Conservation (phyloP, 768 basidiomycete genomes). For the Sistotremastrum niveocremeum region DNA sequence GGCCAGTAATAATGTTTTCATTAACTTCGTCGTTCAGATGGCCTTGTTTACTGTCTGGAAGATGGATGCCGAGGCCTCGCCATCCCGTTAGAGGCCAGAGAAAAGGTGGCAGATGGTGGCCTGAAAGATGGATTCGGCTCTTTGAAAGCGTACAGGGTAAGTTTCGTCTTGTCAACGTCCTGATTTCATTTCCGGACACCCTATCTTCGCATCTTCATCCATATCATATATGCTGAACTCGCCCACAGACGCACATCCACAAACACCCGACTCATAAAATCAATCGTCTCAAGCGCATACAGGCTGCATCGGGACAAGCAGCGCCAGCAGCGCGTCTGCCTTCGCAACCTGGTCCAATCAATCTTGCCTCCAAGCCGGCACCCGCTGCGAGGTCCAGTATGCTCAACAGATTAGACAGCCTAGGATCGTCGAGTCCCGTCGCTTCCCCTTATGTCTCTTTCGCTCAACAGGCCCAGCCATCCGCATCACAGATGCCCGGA, state of each 20-base stretch:
- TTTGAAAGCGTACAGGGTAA: slow-evolving; percentile 32
- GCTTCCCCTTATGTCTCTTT: too few relatives aligned
- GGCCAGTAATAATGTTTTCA: slow-evolving; percentile 2
- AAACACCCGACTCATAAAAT: slow-evolving; percentile 4
- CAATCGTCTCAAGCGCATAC: not conserved
- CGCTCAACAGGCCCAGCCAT: too few relatives aligned
- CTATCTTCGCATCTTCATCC: not conserved
- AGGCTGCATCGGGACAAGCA: not conserved
- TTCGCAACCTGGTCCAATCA: slow-evolving; percentile 16
- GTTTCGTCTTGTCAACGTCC: slow-evolving; percentile 4
- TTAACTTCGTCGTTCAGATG: slow-evolving; percentile 19
- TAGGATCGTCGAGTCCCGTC: too few relatives aligned
- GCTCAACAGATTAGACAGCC: too few relatives aligned
- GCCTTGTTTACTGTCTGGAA: slow-evolving; percentile 32
- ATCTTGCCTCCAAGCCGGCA: too few relatives aligned
- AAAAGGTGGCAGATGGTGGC: slow-evolving; percentile 26
- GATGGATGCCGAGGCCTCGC: slow-evolving; percentile 23
- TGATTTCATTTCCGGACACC: not conserved
- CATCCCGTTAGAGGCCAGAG: slow-evolving; percentile 21
- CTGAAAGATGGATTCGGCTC: slow-evolving; percentile 30
- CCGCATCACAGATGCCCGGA: too few relatives aligned
- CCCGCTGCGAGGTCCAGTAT: too few relatives aligned
- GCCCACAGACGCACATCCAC: slow-evolving; percentile 6
- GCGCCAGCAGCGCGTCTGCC: slow-evolving; percentile 10
- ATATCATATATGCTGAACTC: not conserved